These are phyloP conservation scores for Dryas integrifolia DNA, from an alignment of 331 rosid species.

Conservation along the genomic window DNA sequence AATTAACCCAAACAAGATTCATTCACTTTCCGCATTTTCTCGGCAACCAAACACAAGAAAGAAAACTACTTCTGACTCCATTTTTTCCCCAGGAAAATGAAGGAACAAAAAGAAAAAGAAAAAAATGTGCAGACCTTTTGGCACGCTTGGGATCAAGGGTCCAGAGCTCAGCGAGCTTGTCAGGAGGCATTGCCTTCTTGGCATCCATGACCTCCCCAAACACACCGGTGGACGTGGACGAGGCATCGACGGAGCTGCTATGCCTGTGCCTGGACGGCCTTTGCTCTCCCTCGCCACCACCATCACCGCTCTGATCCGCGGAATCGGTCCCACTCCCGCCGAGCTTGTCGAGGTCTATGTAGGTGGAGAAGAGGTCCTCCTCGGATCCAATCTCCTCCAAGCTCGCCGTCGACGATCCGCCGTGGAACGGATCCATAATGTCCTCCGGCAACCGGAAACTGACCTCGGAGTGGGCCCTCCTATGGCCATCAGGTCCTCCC, in stretches of 20 bases:
- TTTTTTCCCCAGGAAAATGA: background rate
- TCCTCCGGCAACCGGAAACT: slow-evolving; percentile 70
- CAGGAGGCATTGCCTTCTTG: slow-evolving; percentile 99
- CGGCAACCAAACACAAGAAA: slow-evolving; percentile 5
- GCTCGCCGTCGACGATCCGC: slow-evolving; percentile 82
- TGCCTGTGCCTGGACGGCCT: slow-evolving; percentile 64
- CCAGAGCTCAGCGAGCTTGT: slow-evolving; percentile 98
- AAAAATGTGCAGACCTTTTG: slow-evolving; percentile 57
- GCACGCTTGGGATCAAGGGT: slow-evolving; percentile 91
- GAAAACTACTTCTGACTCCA: no score
- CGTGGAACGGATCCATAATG: slow-evolving; percentile 78
- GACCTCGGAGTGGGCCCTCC: slow-evolving; percentile 78
- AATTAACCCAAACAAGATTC: slow-evolving; percentile 4
- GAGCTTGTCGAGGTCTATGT: slow-evolving; percentile 91
- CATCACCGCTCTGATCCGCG: slow-evolving; percentile 15
- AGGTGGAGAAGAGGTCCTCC: slow-evolving; percentile 90
- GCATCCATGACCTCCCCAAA: slow-evolving; percentile 96
- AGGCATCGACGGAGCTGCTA: slow-evolving; percentile 80
- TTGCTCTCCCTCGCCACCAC: slow-evolving; percentile 52
- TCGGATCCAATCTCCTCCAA: slow-evolving; percentile 94
- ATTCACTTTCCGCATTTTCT: slow-evolving; percentile 2
- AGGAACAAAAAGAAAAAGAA: background rate
- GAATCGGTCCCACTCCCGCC: slow-evolving; percentile 42
- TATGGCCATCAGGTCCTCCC: slow-evolving; percentile 4
- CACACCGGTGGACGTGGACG: slow-evolving; percentile 54